Evolutionary conservation across 495 filamentous ascomycete genomes (phyloP), one percentile per base, ranked within the genome.

Genomic region (Penicillium lagena): DNA sequence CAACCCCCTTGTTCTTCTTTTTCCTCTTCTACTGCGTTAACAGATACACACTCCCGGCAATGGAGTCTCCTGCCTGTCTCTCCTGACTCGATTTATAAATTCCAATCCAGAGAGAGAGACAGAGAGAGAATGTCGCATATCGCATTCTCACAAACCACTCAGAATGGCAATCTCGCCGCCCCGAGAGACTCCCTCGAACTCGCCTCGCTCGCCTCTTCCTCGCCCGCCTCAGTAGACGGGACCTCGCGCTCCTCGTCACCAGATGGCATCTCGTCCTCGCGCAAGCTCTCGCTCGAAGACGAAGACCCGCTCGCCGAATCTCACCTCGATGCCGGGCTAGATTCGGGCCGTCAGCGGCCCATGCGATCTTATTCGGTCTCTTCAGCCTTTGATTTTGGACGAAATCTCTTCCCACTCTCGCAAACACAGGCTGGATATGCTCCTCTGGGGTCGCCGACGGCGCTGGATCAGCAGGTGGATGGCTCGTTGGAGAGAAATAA

Each of bases 101-200:
- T 41, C 35, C 31, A 27, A 17, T 42, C 32, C 36, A 33, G 45
- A 22, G 22, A n/a, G n/a, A n/a, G 30, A 34, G 44, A 54, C 27
- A 56, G 29, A 51, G 29, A 42, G 39, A 57, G 43, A 31, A 73
- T 72, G 67, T 68, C 68, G 46, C 63, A 46, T 35, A 47, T 60
- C 38, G 40, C 58, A 28, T 66, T 62, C 41, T 54, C 59, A 14
- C 48, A 55, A 42, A 62, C 60, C 14, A 44, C 45, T 39, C 46
- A 55, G 47, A 60, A 61, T 50, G 65, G 52, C 43, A 53, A 54
- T 27, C 51, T 55, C 29, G 47, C 54, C 39, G 59, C 59, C 22
- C 75, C 80, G 37, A 86, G 93, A 56, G 93, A 97, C 74, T 98
- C 93, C 42, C 82, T 98, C 50, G 93, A 98, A 68, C 86, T 98